Conservation (phyloP, 2,329 filamentous ascomycete genomes). For the Calonectria pteridis region DNA sequence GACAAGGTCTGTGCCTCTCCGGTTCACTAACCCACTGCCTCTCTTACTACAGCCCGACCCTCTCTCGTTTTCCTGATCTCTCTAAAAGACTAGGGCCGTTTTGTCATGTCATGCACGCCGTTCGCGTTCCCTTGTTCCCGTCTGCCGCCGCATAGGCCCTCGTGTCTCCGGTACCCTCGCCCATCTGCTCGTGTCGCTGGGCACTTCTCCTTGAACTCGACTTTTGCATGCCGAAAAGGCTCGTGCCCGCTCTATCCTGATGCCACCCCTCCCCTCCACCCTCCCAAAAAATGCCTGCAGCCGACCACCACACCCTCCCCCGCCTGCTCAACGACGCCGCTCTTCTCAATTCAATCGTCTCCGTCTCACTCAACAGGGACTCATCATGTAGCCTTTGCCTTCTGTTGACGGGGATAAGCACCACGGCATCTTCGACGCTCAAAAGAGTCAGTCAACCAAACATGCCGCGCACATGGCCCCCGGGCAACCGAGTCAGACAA, state of each 20-base stretch:
- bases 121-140: conserved; percentile 21
- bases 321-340: neutral
- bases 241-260: neutral
- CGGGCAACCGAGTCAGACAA: conserved; percentile 15
- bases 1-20: conserved; percentile 21
- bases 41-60: neutral
- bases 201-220: conserved; percentile 10
- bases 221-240: conserved; percentile 18
- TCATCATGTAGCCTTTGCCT: neutral
- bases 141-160: neutral
- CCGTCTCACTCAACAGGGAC: conserved; percentile 5
- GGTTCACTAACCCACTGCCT: neutral
- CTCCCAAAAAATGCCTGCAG: neutral
- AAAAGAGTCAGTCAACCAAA: neutral
- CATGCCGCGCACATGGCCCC: conserved; percentile 9
- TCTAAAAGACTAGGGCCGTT: conserved; percentile 6
- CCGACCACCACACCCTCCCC: neutral
- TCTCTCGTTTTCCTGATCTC: neutral
- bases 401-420: neutral
- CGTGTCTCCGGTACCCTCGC: neutral
- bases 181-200: conserved; percentile 13
- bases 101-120: conserved; percentile 30
- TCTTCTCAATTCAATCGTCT: conserved; percentile 9
- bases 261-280: neutral
- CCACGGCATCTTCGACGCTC: neutral